Conservation (phyloP, 495 filamentous ascomycete species). For the Barbatosphaeria neglecta region DNA sequence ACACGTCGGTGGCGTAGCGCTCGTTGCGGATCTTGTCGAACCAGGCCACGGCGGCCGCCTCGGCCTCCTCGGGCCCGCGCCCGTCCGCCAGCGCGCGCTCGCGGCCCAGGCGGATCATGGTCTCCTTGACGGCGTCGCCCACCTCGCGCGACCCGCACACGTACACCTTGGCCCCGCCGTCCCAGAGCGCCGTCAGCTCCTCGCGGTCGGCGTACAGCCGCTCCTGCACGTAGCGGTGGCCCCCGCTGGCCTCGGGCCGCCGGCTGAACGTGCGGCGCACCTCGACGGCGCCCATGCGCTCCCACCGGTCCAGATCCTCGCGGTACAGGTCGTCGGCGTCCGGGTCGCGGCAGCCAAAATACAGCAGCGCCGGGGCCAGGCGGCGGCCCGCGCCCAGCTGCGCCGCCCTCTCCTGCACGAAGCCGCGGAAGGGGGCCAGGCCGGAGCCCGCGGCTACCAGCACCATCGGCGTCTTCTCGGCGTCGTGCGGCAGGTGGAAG, state of each 20-base stretch:
- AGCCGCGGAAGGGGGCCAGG: slow-evolving; percentile 59
- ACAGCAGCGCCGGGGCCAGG: slow-evolving; percentile 49
- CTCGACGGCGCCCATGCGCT: slow-evolving; percentile 43
- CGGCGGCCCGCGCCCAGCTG: slow-evolving; percentile 39
- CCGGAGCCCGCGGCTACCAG: slow-evolving; percentile 47
- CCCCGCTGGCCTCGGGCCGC: slow-evolving; percentile 12
- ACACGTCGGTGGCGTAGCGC: slow-evolving; percentile 53
- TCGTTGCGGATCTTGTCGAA: slow-evolving; percentile 45
- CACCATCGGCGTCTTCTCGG: slow-evolving; percentile 51
- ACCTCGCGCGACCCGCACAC: slow-evolving; percentile 56
- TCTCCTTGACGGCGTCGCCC: slow-evolving; percentile 44
- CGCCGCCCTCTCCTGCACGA: slow-evolving; percentile 54
- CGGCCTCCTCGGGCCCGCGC: slow-evolving; percentile 19
- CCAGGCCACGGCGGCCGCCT: slow-evolving; percentile 30
- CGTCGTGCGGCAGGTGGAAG: slow-evolving; percentile 55
- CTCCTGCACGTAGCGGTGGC: slow-evolving; percentile 50
- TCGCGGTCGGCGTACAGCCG: slow-evolving; percentile 39
- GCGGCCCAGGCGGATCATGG: slow-evolving; percentile 30
- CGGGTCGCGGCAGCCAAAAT: slow-evolving; percentile 49
- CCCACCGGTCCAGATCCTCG: slow-evolving; percentile 48
- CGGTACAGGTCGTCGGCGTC: slow-evolving; percentile 49
- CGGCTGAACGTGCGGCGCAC: slow-evolving; percentile 47
- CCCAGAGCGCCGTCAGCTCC: slow-evolving; percentile 42
- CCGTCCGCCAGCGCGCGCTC: slow-evolving; percentile 28
- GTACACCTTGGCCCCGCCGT: slow-evolving; percentile 48